These are phyloP conservation scores for Paecilomyces formosus DNA, from an alignment of 2,329 filamentous ascomycete genomes.

Conservation along the genomic window DNA sequence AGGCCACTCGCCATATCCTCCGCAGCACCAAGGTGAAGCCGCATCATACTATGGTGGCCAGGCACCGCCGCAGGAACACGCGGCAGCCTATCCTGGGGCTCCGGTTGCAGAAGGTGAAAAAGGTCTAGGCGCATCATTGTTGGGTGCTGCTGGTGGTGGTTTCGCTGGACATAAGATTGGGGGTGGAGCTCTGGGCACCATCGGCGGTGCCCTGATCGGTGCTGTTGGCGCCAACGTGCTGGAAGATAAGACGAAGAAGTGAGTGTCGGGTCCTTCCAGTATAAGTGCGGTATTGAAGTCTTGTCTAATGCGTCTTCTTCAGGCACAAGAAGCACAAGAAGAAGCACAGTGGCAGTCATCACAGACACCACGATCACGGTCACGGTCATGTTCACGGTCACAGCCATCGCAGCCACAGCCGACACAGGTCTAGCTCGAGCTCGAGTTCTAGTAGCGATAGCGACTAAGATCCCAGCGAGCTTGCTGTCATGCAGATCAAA, in stretches of 20 bases:
- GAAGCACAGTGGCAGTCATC: conserved; percentile 17
- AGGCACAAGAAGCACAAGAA: conserved; percentile 16
- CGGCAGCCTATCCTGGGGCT: conserved; percentile 1
- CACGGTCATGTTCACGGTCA: conserved; percentile 5
- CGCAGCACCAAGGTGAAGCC: conserved; percentile 20
- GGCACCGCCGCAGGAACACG: conserved; percentile 7
- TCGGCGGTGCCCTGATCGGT: conserved; percentile 26
- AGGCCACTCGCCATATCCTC: conserved; percentile 20
- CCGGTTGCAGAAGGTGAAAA: conserved; percentile 22
- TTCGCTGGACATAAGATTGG: conserved; percentile 28
- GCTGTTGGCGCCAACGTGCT: conserved; percentile 23
- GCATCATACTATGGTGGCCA: conserved; percentile 22
- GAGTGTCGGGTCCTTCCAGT: conserved; percentile 3
- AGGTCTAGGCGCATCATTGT: conserved; percentile 26
- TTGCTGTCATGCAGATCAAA: background rate
- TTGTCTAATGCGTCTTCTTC: conserved; percentile 2
- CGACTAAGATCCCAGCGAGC: background rate
- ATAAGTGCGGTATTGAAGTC: background rate
- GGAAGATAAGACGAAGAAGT: conserved; percentile 18
- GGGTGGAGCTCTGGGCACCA: conserved; percentile 22
- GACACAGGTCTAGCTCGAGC: background rate
- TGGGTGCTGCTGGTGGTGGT: conserved; percentile 31
- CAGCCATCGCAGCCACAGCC: conserved; percentile 4
- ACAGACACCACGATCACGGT: conserved; percentile 12
- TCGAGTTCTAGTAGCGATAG: background rate